Conservation (phyloP, 495 filamentous ascomycete species). For the Beverwykella pulmonaria region DNA sequence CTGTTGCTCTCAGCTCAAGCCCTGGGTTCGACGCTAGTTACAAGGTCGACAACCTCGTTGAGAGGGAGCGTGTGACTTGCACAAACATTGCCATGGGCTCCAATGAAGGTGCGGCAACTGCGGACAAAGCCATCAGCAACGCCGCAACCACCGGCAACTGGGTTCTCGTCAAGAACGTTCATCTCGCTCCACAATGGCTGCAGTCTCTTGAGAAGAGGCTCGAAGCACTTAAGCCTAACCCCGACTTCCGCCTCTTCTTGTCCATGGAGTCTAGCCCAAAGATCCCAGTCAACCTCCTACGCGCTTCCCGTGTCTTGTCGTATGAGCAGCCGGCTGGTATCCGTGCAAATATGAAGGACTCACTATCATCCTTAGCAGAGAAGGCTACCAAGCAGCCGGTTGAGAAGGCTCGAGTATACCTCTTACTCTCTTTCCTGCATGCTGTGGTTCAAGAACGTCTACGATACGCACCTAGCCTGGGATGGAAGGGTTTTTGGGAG, state of each 20-base stretch:
- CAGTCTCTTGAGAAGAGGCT: constrained; percentile 96
- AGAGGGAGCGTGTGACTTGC: constrained; percentile 76
- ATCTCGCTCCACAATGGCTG: constrained; percentile 92
- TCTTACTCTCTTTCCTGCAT: constrained; percentile 91
- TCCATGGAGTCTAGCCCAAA: constrained; percentile 97
- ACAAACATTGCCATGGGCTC: constrained; percentile 99
- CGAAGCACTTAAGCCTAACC: constrained; percentile 90
- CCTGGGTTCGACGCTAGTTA: constrained; percentile 98
- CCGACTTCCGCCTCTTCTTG: constrained; percentile 92
- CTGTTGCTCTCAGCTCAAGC: constrained; percentile 88
- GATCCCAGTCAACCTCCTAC: constrained; percentile 94
- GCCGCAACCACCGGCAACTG: constrained; percentile 91
- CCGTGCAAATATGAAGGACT: constrained; percentile 98
- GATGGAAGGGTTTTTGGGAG: constrained; percentile 99
- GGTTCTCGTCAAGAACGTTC: constrained; percentile 99
- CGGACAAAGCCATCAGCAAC: constrained; percentile 92
- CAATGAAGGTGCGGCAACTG: constrained; percentile 85
- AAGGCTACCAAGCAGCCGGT: constrained; percentile 80
- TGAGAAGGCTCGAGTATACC: constrained; percentile 87
- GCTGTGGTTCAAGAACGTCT: constrained; percentile 95
- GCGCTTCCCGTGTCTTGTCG: constrained; percentile 92
- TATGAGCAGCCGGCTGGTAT: constrained; percentile 98
- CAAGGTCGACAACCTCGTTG: constrained; percentile 94
- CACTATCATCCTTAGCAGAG: constrained; percentile 77
- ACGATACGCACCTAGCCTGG: constrained; percentile 90